Evolutionary conservation across 2,329 filamentous ascomycete species (phyloP).

Genomic region (Ophiostoma piceae): DNA sequence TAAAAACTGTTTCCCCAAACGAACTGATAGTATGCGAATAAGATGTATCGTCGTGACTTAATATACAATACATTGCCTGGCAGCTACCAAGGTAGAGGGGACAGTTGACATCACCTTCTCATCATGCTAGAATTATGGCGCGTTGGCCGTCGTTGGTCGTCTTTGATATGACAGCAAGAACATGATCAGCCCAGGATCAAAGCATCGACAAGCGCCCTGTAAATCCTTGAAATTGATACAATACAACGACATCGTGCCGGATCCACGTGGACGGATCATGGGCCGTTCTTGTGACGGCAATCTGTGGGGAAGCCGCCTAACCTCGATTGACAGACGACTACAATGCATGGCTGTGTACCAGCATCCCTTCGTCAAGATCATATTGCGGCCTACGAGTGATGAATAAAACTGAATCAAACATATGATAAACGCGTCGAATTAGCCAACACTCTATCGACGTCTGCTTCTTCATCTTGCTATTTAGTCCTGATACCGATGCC

Average conservation of each 20-base stretch:
- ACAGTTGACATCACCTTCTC: background rate
- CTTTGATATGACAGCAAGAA: background rate
- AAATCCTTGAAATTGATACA: background rate
- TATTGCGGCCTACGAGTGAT: no score
- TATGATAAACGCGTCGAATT: background rate
- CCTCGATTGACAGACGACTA: background rate
- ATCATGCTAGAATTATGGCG: background rate
- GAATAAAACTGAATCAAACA: no score
- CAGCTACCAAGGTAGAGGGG: background rate
- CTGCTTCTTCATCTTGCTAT: background rate
- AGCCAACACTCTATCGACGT: background rate
- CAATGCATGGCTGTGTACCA: background rate
- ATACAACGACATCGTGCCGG: background rate
- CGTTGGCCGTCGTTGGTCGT: background rate
- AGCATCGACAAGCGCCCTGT: background rate
- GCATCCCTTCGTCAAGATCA: background rate
- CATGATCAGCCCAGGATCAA: background rate
- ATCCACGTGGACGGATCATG: background rate
- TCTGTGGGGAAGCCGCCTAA: background rate
- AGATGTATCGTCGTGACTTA: background rate
- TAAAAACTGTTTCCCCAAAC: background rate
- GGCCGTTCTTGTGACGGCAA: background rate
- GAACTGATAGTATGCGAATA: background rate
- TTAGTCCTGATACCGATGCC: background rate
- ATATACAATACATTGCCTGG: background rate